Evolutionary conservation across 2,329 filamentous ascomycete species (phyloP), one percentile per base, ranked within the genome.

Genomic region (Penicillium sp.): DNA sequence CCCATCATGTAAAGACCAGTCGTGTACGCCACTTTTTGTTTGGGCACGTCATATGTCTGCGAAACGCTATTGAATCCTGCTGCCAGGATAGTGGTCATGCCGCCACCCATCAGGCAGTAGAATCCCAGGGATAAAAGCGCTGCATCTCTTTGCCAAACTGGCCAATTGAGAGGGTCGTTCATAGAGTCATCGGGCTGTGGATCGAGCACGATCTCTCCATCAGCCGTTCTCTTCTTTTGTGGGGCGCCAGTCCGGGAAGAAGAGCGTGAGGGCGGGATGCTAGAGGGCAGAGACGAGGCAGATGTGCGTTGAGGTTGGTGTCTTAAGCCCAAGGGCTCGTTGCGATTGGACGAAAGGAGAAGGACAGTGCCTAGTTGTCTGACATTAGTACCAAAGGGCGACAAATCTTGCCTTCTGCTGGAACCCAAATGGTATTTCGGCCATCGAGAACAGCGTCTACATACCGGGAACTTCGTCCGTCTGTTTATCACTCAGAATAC

Each of bases 1-100:
- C 94, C 94, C 83, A 96, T 81, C 92, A 97, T 97, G 75, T 91
- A 97, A 12, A 97, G 75, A 0, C 92, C 92, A 0, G 92, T 96
- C 0, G 93, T 97, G 51, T 96, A 79, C 2, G 93, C 87, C 3
- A 97, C 91, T 45, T 82, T 74, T 24, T 90, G 83, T 13, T 89
- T 84, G 0, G 83, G 79, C 18, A 96, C 83, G 53, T 81, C 55
- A 66, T 88, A 87, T 2, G 80, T 82, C 0, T 79, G 58, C 1
- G 91, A 87, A 10, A 97, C 88, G 36, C 95, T 78, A 26, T 85
- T 86, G 76, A 97, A 97, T 10, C 91, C 93, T 8, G 94, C 93
- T 0, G 93, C 92, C 15, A 97, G 80, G 24, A 97, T 78, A 0
- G 94, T 89, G 0, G 92, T 97, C 78, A 96, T 95, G 36, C 93